Evolutionary conservation across 2,329 filamentous ascomycete species (phyloP).

Genomic region (Madurella fahalii): DNA sequence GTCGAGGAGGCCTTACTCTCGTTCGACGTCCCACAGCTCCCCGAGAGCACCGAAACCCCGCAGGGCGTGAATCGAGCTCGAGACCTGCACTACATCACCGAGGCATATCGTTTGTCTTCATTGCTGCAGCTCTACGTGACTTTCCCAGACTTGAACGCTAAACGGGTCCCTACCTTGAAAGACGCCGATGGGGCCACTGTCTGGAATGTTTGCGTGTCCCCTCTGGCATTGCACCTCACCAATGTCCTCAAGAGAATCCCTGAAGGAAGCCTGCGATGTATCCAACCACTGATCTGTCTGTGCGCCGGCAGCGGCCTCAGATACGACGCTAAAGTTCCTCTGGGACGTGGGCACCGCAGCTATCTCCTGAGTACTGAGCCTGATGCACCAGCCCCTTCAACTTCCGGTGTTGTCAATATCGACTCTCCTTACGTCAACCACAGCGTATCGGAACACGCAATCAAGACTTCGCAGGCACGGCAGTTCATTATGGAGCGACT

Average conservation of each 20-base stretch:
- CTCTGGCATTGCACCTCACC: conserved; percentile 25
- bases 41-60: not conserved
- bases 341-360: conserved; percentile 11
- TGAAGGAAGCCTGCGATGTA: conserved; percentile 23
- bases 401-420: not conserved
- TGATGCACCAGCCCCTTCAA: not conserved
- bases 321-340: conserved; percentile 22
- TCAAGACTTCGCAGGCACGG: conserved; percentile 38
- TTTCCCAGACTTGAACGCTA: conserved; percentile 26
- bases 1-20: conserved; percentile 24
- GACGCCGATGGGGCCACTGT: conserved; percentile 18
- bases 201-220: conserved; percentile 24
- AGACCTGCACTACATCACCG: conserved; percentile 21
- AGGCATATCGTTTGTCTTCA: conserved; percentile 28
- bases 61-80: not conserved
- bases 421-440: not conserved
- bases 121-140: conserved; percentile 29
- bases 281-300: conserved; percentile 28
- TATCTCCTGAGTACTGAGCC: conserved; percentile 17
- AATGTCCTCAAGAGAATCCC: conserved; percentile 24
- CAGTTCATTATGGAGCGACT: conserved; percentile 38
- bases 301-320: conserved; percentile 28
- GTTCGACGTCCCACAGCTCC: conserved; percentile 12
- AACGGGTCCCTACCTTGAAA: conserved; percentile 19
- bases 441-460: conserved; percentile 15